Base-by-base conservation (phyloP, 441 rosid genomes). In the Aquilaria agallochum region DNA sequence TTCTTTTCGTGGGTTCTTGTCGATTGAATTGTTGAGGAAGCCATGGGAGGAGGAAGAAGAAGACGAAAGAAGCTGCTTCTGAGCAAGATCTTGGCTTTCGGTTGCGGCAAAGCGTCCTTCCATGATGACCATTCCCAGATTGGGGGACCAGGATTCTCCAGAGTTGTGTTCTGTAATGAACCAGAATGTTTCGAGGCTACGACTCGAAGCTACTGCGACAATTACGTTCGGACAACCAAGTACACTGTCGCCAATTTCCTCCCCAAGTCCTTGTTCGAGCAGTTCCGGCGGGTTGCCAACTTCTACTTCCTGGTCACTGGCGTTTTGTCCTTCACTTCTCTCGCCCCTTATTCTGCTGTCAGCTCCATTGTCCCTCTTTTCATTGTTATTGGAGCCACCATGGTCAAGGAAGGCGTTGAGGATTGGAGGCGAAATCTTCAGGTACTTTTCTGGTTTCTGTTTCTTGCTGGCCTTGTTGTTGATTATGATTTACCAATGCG, bases 251-350 rank as follows among this genome's bases (percentile, higher is more conserved):
- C 88, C 9, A 71, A 76, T 60, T 87, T 87, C 80, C 63, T 84
- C 65, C 94, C 94, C 15, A 87, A 87, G 73, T 87, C 90, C 5
- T 72, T 87, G 70, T 87, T 87, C 58, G 90, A 87, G 77, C 94
- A 87, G 79, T 87, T 84, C 55, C 74, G 94, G 68, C 77, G 94
- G 67, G 94, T 84, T 0, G 94, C 94, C 15, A 87, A 87, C 58
- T 87, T 84, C 63, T 87, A 51, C 75, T 87, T 87, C 77, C 73
- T 87, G 58, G 81, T 87, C 5, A 70, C 68, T 45, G 94, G 85
- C 14, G 72, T 84, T 59, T 70, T 87, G 66, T 68, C 94, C 55
- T 84, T 84, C 77, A 84, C 90, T 69, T 0, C 50, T 5, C 81
- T 87, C 0, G 79, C 90, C 2, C 84, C 94, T 47, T 87, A 87